Evolutionary conservation across 2,329 filamentous ascomycete genomes (phyloP).

Genomic region (Cryphonectria carpinicola): DNA sequence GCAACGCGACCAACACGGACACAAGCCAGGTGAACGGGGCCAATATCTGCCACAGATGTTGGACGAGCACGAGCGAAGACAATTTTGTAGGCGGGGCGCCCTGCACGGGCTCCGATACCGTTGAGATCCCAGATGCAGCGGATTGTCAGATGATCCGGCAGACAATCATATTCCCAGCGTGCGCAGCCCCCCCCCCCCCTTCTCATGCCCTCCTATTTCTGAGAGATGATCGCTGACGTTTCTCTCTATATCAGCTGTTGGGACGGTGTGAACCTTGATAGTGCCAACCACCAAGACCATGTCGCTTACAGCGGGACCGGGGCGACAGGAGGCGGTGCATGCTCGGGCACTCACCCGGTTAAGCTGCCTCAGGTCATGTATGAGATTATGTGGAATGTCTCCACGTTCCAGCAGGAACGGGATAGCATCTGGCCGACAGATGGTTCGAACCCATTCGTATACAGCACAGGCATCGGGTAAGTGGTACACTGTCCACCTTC

Average conservation of each 20-base stretch:
- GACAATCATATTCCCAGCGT: conserved; percentile 54
- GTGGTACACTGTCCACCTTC: conserved; percentile 23
- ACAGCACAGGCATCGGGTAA: conserved; percentile 49
- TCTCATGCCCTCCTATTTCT: no score
- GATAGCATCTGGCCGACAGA: conserved; percentile 47
- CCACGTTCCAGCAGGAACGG: conserved; percentile 43
- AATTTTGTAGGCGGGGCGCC: conserved; percentile 53
- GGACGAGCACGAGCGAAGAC: conserved; percentile 50
- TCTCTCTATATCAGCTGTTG: conserved; percentile 9
- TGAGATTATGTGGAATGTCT: conserved; percentile 52
- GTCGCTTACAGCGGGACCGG: conserved; percentile 51
- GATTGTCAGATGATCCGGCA: conserved; percentile 57
- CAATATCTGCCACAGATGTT: conserved; percentile 53
- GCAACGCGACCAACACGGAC: conserved; percentile 48
- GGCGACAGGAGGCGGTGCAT: conserved; percentile 50
- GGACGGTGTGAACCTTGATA: conserved; percentile 30
- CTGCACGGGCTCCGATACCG: conserved; percentile 53
- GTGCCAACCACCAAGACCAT: conserved; percentile 39
- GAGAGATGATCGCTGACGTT: conserved; percentile 21
- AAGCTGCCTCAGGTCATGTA: conserved; percentile 55
- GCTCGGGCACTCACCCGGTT: conserved; percentile 50
- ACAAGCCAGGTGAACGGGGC: conserved; percentile 42
- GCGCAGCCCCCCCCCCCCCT: conserved; percentile 8
- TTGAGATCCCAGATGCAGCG: conserved; percentile 50
- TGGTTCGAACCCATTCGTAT: conserved; percentile 48